Percentiles rank a stretch among this genome's conserved stretches.
Evolutionary conservation across 306 rosid species (phyloP).

Genomic region (Dalbergia cultrata): DNA sequence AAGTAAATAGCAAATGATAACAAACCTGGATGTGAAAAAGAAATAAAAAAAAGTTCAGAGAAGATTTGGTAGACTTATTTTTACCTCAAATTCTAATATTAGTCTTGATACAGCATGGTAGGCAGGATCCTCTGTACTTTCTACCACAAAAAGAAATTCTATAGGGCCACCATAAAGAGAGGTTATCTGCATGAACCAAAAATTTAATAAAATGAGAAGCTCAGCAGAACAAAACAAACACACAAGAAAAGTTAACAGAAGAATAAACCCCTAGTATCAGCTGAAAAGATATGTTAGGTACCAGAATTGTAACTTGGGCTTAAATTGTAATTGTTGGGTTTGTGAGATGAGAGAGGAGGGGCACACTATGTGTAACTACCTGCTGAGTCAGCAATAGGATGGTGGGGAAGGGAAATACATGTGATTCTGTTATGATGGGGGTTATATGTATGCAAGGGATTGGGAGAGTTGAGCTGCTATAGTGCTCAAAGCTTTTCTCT

Average conservation of each 20-base stretch:
- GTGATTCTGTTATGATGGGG: too few relatives aligned
- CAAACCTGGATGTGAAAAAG: constrained; percentile 6
- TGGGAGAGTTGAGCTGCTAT: too few relatives aligned
- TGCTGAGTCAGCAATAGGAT: too few relatives aligned
- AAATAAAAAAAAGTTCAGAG: not conserved
- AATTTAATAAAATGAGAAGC: constrained; percentile 29
- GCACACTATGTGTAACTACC: too few relatives aligned
- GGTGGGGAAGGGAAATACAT: too few relatives aligned
- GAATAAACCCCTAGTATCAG: constrained; percentile 30
- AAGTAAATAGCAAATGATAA: constrained; percentile 13
- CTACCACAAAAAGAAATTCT: constrained; percentile 87
- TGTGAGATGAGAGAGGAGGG: too few relatives aligned
- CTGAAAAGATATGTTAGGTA: constrained; percentile 40
- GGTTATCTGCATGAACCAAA: constrained; percentile 66
- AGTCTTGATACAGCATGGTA: constrained; percentile 76
- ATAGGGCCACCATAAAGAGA: constrained; percentile 95
- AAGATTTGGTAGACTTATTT: constrained; percentile 16
- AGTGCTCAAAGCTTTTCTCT: too few relatives aligned
- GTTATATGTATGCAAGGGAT: too few relatives aligned
- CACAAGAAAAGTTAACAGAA: constrained; percentile 24
- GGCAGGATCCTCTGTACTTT: constrained; percentile 94
- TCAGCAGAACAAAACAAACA: constrained; percentile 1
- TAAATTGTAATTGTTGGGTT: too few relatives aligned
- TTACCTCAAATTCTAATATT: constrained; percentile 76
- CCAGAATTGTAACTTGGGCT: too few relatives aligned